Evolutionary conservation across 2,329 filamentous ascomycete species (phyloP).

Genomic region (Penicillium digitatum): DNA sequence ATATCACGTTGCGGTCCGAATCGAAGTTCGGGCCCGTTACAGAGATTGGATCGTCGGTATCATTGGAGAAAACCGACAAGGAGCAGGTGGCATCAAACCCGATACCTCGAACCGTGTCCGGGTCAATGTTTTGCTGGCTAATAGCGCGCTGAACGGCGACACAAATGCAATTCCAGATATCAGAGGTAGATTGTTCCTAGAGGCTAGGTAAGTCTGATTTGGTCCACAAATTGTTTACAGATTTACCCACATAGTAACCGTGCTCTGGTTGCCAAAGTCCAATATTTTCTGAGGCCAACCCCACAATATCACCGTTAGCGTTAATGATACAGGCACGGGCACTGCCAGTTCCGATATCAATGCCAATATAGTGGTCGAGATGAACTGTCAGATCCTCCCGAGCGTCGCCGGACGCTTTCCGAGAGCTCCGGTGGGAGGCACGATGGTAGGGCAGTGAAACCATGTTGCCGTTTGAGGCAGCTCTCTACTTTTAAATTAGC

Average conservation of each 20-base stretch:
- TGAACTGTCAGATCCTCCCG: slow-evolving; percentile 57
- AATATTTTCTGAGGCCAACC: slow-evolving; percentile 68
- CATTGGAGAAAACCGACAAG: slow-evolving; percentile 79
- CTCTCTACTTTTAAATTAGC: not conserved
- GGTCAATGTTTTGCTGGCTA: slow-evolving; percentile 73
- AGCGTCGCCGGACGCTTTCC: slow-evolving; percentile 43
- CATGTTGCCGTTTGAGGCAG: slow-evolving; percentile 21
- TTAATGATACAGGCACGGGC: slow-evolving; percentile 96
- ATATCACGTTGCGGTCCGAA: slow-evolving; percentile 88
- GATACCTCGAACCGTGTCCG: slow-evolving; percentile 74
- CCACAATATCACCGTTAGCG: slow-evolving; percentile 78
- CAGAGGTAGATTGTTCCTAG: slow-evolving; percentile 93
- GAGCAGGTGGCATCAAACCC: slow-evolving; percentile 99
- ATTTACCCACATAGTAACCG: slow-evolving; percentile 63
- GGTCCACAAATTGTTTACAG: not conserved
- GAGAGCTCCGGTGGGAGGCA: slow-evolving; percentile 32
- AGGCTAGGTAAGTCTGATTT: slow-evolving; percentile 19
- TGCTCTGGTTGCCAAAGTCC: slow-evolving; percentile 74
- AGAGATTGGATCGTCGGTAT: slow-evolving; percentile 85
- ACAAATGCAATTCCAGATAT: slow-evolving; percentile 96
- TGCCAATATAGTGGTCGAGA: slow-evolving; percentile 68
- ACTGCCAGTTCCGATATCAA: slow-evolving; percentile 95
- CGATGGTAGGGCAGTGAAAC: slow-evolving; percentile 33
- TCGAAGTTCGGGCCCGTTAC: slow-evolving; percentile 86
- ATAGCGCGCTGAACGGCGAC: slow-evolving; percentile 79